A percentile compares a stretch with the other conserved stretches of the same genome.
phyloP scores from a whole-genome alignment of 345 rosid genomes.

The Melaleuca quinquenervia region DNA sequence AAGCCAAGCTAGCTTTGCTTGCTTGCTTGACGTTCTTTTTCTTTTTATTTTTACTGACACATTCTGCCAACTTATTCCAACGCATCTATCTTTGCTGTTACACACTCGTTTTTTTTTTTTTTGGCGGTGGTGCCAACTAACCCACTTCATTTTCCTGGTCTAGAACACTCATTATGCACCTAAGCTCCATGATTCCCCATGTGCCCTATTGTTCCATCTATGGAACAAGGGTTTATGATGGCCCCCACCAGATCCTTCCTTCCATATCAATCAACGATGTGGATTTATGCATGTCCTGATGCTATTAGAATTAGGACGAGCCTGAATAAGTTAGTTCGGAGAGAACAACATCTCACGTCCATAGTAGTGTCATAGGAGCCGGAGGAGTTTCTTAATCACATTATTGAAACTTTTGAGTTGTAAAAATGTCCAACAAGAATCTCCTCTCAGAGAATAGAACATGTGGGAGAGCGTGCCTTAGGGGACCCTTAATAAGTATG shows the following conservation, averaged over 20 bases:
- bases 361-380: background rate
- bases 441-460: background rate
- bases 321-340: background rate
- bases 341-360: background rate
- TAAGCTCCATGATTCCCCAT: constrained; percentile 4
- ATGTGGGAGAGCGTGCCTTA: background rate
- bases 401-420: background rate
- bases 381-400: background rate
- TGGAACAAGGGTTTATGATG: background rate
- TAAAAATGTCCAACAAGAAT: constrained; percentile 12
- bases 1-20: constrained; percentile 46
- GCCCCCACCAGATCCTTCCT: background rate
- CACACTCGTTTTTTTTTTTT: constrained; percentile 37
- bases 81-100: constrained; percentile 63
- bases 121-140: background rate
- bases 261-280: background rate
- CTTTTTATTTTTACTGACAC: constrained; percentile 39
- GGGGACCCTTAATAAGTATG: background rate
- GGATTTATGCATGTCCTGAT: background rate
- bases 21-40: constrained; percentile 14
- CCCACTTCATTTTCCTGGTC: background rate
- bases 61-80: constrained; percentile 57
- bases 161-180: constrained; percentile 13
- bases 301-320: background rate
- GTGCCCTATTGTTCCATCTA: background rate